Base-by-base conservation (phyloP, 208 protist genomes). In the Acanthamoeba castellanii region DNA sequence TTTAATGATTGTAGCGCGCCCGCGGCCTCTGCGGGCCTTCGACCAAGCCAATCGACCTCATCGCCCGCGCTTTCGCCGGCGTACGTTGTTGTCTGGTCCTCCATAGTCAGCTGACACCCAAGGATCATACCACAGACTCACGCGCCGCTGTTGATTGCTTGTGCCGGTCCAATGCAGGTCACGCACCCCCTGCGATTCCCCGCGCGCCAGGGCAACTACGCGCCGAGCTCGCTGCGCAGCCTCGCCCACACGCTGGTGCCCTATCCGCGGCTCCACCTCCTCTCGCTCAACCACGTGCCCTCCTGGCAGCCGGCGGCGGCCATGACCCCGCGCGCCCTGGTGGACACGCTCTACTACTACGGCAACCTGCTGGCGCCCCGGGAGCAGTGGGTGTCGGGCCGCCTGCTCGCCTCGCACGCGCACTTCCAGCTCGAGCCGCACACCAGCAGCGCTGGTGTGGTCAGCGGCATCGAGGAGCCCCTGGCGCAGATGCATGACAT, bases 271-370 rank as follows among this genome's bases (percentile, higher is more conserved):
- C 61, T 70, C 61, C 61, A 30, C 61, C 1, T 70, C 25, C 61
- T 70, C 61, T 70, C 61, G 61, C 61, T 70, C 61, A 70, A 70
- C 61, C 27, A 30, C 27, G 61, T 70, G 61, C 61, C n/a, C 61
- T 70, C 61, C 20, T 70, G 61, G 61, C 61, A 18, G 61, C 61
- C 61, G 61, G 8, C 61, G 61, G 0, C 27, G 61, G 6, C 27
- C 61, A 25, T 70, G 27, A 70, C 61, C 20, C 61, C 61, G 20
- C 61, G 61, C 27, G 27, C 18, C n/a, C 20, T 30, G 61, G 61
- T 70, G 61, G 61, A 70, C 20, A 27, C 61, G 9, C 61, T 70
- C 61, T 70, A 34, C 61, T 30, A 30, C 61, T 1, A 70, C 61
- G 27, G 27, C 61, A 70, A 70, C 61, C 18, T 30, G 61, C 61